Base-by-base conservation (phyloP, 345 rosid species). In the Populus euphratica region DNA sequence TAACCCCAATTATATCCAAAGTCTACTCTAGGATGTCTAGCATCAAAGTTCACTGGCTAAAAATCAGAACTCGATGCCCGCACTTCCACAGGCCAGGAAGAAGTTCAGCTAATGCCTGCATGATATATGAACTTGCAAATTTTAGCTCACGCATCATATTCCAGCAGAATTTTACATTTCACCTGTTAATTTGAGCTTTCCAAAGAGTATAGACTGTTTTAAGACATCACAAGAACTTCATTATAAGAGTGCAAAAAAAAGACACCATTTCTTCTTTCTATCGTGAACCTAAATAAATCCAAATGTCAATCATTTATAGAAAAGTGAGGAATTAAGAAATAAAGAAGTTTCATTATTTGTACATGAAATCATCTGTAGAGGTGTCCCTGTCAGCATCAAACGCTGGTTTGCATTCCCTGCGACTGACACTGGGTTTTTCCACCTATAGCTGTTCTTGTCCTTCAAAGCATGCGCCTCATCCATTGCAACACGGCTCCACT, bases 1-100 rank as follows among this genome's bases (percentile, higher is more conserved):
- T 86, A 81, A 91, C 83, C 18, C 97, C 99, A 41, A 92, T 89
- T 61, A 93, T 88, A 82, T 96, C 99, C 76, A 92, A 86, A 62
- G 95, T 88, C 99, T 98, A 93, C 75, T 96, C 99, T 74, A 96
- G 82, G 79, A 96, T 91, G 89, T 96, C 99, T 74, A 93, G 92
- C 97, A 96, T 92, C 12, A 95, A 94, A n/a, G 98, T 96, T 97
- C 99, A 96, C 81, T 93, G 99, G 85, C 97, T 96, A 78, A 96
- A 94, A 83, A 93, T 92, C 75, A 96, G 81, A 81, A 89, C 98
- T 5, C 95, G 94, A 75, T 93, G 93, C 39, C 99, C 97, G 2
- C 75, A 87, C 80, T 79, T 83, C 79, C 86, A 84, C 67, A 91
- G 87, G 33, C 85, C 76, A 77, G 99, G 98, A 69, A 96, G 93